A percentile compares a stretch with the other conserved stretches of the same genome.
These are phyloP conservation scores for Halophytophthora batemanensis DNA, from an alignment of 352 stramenopile species.

Conservation along the genomic window DNA sequence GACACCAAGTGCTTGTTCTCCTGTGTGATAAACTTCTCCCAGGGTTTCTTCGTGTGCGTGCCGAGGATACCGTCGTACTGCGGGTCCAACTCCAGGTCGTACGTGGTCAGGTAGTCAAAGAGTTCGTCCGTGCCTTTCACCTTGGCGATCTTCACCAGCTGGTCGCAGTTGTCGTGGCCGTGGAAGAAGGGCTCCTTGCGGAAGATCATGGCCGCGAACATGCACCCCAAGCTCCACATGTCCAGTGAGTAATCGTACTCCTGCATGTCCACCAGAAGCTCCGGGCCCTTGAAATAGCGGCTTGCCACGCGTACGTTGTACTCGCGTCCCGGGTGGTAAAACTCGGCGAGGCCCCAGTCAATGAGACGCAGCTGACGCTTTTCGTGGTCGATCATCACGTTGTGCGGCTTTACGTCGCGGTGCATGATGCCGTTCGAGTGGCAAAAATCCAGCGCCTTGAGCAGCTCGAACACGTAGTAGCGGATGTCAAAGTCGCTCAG, in stretches of 20 bases:
- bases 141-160: conserved; percentile 99
- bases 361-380: conserved; percentile 97
- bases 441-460: conserved; percentile 97
- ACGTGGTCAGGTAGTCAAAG: conserved; percentile 98
- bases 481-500: conserved; percentile 98
- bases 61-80: conserved; percentile 98
- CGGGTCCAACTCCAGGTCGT: conserved; percentile 98
- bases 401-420: conserved; percentile 99
- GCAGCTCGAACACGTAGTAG: conserved; percentile 98
- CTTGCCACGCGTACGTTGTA: conserved; percentile 99
- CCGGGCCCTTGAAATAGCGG: conserved; percentile 99
- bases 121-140: conserved; percentile 98
- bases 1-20: conserved; percentile 98
- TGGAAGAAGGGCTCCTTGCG: conserved; percentile 99
- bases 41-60: conserved; percentile 97
- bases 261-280: conserved; percentile 98
- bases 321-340: conserved; percentile 97
- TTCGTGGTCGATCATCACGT: conserved; percentile 99
- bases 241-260: conserved; percentile 99
- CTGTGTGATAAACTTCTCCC: conserved; percentile 97
- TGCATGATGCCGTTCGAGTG: conserved; percentile 99
- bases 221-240: conserved; percentile 99
- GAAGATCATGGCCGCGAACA: conserved; percentile 99
- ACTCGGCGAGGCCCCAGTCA: conserved; percentile 99
- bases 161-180: conserved; percentile 99